These are phyloP conservation scores for Aspergillus cejpii DNA, from an alignment of 2,329 filamentous ascomycete genomes.

Conservation along the genomic window DNA sequence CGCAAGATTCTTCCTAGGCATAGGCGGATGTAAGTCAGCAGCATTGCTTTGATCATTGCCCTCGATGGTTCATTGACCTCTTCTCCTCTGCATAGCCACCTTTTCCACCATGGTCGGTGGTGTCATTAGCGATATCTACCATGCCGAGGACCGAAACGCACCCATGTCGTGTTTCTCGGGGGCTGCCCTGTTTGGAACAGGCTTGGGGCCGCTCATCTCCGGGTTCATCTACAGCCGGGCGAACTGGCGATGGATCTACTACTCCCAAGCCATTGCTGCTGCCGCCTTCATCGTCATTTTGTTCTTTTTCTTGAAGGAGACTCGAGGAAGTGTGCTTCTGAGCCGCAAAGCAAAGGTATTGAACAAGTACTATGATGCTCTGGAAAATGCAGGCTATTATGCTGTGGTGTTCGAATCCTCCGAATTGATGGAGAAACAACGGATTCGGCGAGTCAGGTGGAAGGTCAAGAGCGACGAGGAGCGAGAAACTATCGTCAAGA, in stretches of 20 bases:
- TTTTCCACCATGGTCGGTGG: conserved; percentile 84
- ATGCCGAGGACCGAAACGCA: conserved; percentile 66
- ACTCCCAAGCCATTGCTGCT: conserved; percentile 66
- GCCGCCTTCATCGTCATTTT: conserved; percentile 57
- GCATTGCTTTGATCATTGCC: background rate
- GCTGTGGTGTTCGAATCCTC: conserved; percentile 50
- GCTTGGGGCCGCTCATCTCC: conserved; percentile 63
- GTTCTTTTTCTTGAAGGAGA: conserved; percentile 63
- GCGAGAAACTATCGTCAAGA: conserved; percentile 55
- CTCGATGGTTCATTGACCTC: too few relatives aligned
- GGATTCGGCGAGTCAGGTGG: conserved; percentile 62
- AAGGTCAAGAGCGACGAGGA: conserved; percentile 69
- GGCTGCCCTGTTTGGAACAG: conserved; percentile 66
- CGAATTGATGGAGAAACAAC: too few relatives aligned
- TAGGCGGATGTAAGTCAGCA: conserved; percentile 56
- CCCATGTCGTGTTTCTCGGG: conserved; percentile 82
- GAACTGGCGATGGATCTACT: conserved; percentile 78
- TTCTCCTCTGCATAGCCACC: conserved; percentile 27
- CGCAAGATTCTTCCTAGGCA: conserved; percentile 65
- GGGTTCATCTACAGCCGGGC: conserved; percentile 60
- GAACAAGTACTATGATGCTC: conserved; percentile 67
- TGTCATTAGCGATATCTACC: conserved; percentile 75
- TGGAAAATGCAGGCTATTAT: conserved; percentile 57
- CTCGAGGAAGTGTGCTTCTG: conserved; percentile 67
- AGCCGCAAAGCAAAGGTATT: conserved; percentile 63